phyloP scores from a whole-genome alignment of 768 basidiomycete genomes.

The Boletus fagicola region DNA sequence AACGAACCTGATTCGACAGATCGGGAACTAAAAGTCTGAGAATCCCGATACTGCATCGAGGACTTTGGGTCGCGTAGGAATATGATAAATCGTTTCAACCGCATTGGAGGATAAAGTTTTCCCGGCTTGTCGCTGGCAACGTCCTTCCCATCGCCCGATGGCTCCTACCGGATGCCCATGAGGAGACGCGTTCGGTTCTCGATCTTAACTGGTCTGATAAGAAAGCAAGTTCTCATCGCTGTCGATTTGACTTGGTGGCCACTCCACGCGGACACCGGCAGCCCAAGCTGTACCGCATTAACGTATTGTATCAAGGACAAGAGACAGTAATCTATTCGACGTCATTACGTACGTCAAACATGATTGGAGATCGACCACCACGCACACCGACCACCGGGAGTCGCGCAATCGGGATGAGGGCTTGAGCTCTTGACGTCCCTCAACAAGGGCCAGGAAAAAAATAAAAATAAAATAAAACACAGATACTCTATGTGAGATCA shows the following conservation, averaged over 20 bases:
- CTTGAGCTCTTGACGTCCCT: neutral
- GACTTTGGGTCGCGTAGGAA: neutral
- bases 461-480: neutral
- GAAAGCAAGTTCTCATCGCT: neutral
- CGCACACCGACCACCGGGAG: conserved; percentile 6
- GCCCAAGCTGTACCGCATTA: neutral
- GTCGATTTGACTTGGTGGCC: neutral
- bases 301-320: conserved; percentile 1
- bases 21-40: neutral
- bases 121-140: neutral
- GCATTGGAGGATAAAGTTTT: neutral
- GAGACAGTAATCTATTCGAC: neutral
- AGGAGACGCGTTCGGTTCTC: neutral
- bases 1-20: neutral
- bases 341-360: conserved; percentile 7
- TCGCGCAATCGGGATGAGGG: conserved; percentile 4
- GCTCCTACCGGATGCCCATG: neutral
- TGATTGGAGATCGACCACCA: neutral
- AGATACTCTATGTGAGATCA: neutral
- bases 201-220: neutral
- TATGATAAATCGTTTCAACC: neutral
- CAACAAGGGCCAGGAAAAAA: neutral
- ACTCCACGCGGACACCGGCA: conserved; percentile 2
- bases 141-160: neutral
- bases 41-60: neutral